Base-by-base conservation (phyloP, 495 filamentous ascomycete genomes). In the Bombardia bombarda region DNA sequence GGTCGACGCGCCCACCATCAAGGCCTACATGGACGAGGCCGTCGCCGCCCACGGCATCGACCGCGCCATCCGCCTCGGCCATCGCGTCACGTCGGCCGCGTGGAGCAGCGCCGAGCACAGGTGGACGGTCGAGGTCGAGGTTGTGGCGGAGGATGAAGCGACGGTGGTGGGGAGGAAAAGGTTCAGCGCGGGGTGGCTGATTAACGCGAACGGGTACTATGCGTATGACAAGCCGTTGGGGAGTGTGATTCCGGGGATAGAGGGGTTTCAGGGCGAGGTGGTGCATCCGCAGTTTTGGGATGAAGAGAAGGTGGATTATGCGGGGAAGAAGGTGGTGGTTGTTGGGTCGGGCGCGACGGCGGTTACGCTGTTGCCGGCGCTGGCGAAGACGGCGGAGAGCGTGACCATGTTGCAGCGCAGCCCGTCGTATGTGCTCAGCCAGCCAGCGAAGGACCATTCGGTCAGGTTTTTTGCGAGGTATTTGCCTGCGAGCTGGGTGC, bases 231-330 rank as follows among this genome's bases (percentile, higher is more conserved):
- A 72, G 42, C 73, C 82, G 0, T 48, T 81, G 26, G 45, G 75
- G 32, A 56, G 72, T 4, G 53, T 53, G 7, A 87, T 84, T 37
- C 79, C 79, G 0, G 78, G 78, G 3, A 53, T 84, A 23, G 70
- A 75, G 0, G 57, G 57, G 23, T 84, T 83, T 59, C 57, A 65
- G 36, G 79, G 80, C 23, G 49, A 61, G 16, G 61, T 74, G 3
- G 63, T 82, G 7, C 75, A 83, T 40, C 79, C 78, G 3, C 80
- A 84, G 53, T 79, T 78, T 53, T 84, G 80, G 79, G 70, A 69
- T 4, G 57, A 73, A 0, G 56, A 66, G 20, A 63, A 70, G 18
- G 51, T 73, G 45, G 65, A 74, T 47, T 72, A 73, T 51, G 51
- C 58, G 7, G 57, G 61, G 43, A 78, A 80, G 58, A 58, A 59